Base-by-base conservation (phyloP, 2,329 filamentous ascomycete genomes). In the Gaeumannomyces tritici region DNA sequence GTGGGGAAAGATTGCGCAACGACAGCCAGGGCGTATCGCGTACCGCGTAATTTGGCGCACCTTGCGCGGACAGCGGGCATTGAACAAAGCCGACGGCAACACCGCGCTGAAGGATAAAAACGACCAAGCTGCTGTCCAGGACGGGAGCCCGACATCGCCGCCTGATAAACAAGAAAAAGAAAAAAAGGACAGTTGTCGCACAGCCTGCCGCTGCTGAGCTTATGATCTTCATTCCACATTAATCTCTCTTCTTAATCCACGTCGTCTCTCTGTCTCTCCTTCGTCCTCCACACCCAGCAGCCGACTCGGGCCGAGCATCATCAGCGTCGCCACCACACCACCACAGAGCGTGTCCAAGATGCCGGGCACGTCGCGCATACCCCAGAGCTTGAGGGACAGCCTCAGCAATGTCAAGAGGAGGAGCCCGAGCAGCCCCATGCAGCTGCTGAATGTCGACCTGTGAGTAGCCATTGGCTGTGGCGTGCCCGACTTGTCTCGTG, bases 301-400 rank as follows among this genome's bases (percentile, higher is more conserved):
- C 11, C 21, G 42, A 57, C 8, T 15, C 5, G 9, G 24, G 55
- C 12, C 26, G 12, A 33, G 12, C 31, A 42, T 13, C 47, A 51
- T 27, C 18, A 59, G 2, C 18, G 29, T 31, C 35, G 12, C 24
- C 58, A 60, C 29, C 33, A 60, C 26, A 59, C 56, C 62, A 28
- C 7, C 42, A 51, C 42, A 21, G 42, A 51, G 18, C 42, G 42
- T 51, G 42, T 51, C 55, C 69, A 77, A 66, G 62, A 87, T 88
- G 83, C 82, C 85, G 66, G 87, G 87, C 71, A 85, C 83, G 64
- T 89, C 87, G 68, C 82, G 87, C 70, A 84, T 90, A 74, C 87
- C 89, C 68, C 79, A 88, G 66, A 89, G 87, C 77, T 77, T 91
- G 73, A 82, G 87, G 69, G 87, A 88, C 70, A 82, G 84, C 73